These are phyloP conservation scores for Erythrophleum ivorense DNA, from an alignment of 331 rosid species.

Conservation along the genomic window DNA sequence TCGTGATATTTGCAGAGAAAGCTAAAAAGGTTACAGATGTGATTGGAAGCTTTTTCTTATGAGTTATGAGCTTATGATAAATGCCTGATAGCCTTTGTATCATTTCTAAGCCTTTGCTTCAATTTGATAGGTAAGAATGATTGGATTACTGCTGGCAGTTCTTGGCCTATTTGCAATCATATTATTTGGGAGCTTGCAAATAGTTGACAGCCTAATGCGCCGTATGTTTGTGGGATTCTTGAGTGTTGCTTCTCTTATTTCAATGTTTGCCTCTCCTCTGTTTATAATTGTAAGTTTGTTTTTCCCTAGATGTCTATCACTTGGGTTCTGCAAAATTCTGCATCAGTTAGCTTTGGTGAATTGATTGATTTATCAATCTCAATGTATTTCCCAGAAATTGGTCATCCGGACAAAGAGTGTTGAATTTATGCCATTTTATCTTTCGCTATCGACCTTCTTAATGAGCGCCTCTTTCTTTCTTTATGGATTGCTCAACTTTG, in stretches of 20 bases:
- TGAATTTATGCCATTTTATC: constrained; percentile 93
- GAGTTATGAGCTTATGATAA: background rate
- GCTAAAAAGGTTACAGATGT: constrained; percentile 57
- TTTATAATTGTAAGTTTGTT: constrained; percentile 78
- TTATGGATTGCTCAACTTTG: constrained; percentile 74
- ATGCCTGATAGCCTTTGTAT: constrained; percentile 15
- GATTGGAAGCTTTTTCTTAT: background rate
- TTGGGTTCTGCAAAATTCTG: constrained; percentile 17
- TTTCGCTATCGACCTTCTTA: constrained; percentile 87
- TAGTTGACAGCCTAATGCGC: constrained; percentile 48
- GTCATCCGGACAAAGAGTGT: constrained; percentile 87
- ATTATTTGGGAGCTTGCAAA: constrained; percentile 72
- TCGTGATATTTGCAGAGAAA: constrained; percentile 67
- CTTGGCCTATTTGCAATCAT: constrained; percentile 56
- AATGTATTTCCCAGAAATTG: constrained; percentile 61
- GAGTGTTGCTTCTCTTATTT: constrained; percentile 80
- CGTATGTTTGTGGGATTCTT: constrained; percentile 65
- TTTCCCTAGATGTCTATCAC: constrained; percentile 16
- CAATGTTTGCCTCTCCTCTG: constrained; percentile 93
- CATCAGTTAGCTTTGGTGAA: background rate
- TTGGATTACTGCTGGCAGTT: constrained; percentile 66
- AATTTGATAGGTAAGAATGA: constrained; percentile 63
- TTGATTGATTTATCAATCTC: constrained; percentile 24
- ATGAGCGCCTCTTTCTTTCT: constrained; percentile 78
- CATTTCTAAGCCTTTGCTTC: constrained; percentile 35